Conservation (phyloP, 805 yeast species). For the Candida verbasci region DNA sequence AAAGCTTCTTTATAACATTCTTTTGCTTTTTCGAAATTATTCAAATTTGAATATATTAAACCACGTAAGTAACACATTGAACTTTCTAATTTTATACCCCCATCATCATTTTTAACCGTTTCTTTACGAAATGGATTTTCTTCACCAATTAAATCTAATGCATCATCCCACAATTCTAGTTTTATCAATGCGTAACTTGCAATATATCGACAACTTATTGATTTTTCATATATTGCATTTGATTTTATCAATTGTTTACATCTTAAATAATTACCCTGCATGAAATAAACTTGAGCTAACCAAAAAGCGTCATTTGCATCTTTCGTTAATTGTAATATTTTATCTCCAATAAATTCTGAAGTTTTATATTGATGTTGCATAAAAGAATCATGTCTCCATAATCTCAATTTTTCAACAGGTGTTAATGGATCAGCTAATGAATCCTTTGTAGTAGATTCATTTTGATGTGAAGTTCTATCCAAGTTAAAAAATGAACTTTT, state of each 20-base stretch:
- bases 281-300: slow-evolving; percentile 86
- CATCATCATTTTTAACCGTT: slow-evolving; percentile 45
- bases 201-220: slow-evolving; percentile 76
- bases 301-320: slow-evolving; percentile 95
- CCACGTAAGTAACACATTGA: slow-evolving; percentile 86
- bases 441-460: neutral
- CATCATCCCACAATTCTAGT: slow-evolving; percentile 80
- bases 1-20: slow-evolving; percentile 86
- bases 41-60: slow-evolving; percentile 72
- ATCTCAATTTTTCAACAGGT: slow-evolving; percentile 77
- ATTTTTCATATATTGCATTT: slow-evolving; percentile 47
- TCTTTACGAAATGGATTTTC: slow-evolving; percentile 61
- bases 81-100: slow-evolving; percentile 83
- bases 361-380: slow-evolving; percentile 89
- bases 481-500: slow-evolving; percentile 31
- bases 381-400: slow-evolving; percentile 92
- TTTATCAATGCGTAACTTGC: slow-evolving; percentile 72
- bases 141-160: slow-evolving; percentile 81
- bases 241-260: slow-evolving; percentile 68
- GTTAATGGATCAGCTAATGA: slow-evolving; percentile 45
- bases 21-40: slow-evolving; percentile 80
- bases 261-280: slow-evolving; percentile 70
- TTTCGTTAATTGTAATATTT: slow-evolving; percentile 73
- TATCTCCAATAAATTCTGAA: slow-evolving; percentile 90
- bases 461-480: slow-evolving; percentile 13